A percentile compares a stretch with the other conserved stretches of the same genome.
Conservation (phyloP, 176 grass and related monocot species). For the Cymbopogon citratus region DNA sequence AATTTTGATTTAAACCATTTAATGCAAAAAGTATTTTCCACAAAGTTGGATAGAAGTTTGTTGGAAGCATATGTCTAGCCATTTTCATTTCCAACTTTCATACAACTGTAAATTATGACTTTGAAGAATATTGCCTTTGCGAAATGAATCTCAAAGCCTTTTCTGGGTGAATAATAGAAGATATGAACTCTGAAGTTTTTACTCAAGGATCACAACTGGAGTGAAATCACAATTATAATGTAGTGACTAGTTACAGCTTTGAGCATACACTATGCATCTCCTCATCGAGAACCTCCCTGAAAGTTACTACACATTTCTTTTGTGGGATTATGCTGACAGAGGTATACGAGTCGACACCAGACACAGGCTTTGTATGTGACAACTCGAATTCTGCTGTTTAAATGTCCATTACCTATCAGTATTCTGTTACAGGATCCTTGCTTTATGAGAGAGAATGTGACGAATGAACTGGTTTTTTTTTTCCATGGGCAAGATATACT, state of each 20-base stretch:
- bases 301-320: background rate
- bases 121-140: background rate
- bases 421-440: background rate
- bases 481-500: constrained; percentile 9
- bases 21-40: background rate
- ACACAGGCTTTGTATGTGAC: background rate
- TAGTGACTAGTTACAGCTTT: background rate
- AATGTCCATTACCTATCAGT: background rate
- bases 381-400: background rate
- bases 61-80: background rate
- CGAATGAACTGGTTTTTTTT: background rate
- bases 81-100: background rate
- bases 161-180: background rate
- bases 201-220: background rate
- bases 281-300: background rate
- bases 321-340: background rate
- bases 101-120: background rate
- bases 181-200: background rate
- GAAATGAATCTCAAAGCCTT: background rate
- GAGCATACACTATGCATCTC: background rate
- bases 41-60: background rate
- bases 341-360: background rate
- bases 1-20: background rate
- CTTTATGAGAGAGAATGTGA: background rate
- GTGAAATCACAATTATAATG: background rate